phyloP scores from a whole-genome alignment of 352 stramenopile genomes.

The Globisporangium okanoganense region DNA sequence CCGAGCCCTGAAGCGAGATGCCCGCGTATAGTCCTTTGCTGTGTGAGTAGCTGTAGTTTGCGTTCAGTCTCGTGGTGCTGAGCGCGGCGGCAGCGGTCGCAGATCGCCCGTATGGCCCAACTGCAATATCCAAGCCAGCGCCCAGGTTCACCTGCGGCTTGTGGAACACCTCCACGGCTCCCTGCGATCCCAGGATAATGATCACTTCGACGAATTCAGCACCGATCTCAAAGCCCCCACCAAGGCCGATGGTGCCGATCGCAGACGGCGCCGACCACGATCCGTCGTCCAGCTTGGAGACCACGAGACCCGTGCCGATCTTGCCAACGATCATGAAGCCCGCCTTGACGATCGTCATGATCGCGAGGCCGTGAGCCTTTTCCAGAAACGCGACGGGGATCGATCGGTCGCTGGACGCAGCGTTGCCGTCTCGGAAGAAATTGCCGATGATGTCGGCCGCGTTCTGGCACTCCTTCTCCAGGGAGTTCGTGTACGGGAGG shows the following conservation, averaged over 20 bases:
- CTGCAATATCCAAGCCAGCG: slow-evolving; percentile 76
- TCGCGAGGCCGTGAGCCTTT: slow-evolving; percentile 46
- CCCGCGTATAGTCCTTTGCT: slow-evolving; percentile 90
- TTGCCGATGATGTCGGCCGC: slow-evolving; percentile 64
- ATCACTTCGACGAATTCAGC: slow-evolving; percentile 89
- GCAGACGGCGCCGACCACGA: too few relatives aligned
- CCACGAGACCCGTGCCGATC: slow-evolving; percentile 68
- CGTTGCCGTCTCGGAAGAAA: slow-evolving; percentile 58
- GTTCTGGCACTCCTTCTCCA: slow-evolving; percentile 60
- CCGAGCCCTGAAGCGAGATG: slow-evolving; percentile 86
- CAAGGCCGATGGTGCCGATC: slow-evolving; percentile 72
- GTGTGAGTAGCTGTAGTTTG: slow-evolving; percentile 91
- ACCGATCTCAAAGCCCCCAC: slow-evolving; percentile 78
- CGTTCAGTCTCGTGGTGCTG: slow-evolving; percentile 46
- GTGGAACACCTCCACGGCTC: slow-evolving; percentile 83
- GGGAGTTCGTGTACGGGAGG: slow-evolving; percentile 44
- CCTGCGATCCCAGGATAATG: slow-evolving; percentile 88
- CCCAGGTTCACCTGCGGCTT: slow-evolving; percentile 81
- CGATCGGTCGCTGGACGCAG: slow-evolving; percentile 31
- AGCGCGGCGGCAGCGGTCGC: slow-evolving; percentile 53
- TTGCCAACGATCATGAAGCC: slow-evolving; percentile 57
- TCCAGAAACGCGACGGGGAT: slow-evolving; percentile 48
- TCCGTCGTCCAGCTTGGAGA: slow-evolving; percentile 62
- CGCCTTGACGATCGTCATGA: slow-evolving; percentile 50
- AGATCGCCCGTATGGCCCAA: slow-evolving; percentile 81